These are phyloP conservation scores for Sugiyamaella americana DNA, from an alignment of 805 yeast genomes.

Conservation along the genomic window DNA sequence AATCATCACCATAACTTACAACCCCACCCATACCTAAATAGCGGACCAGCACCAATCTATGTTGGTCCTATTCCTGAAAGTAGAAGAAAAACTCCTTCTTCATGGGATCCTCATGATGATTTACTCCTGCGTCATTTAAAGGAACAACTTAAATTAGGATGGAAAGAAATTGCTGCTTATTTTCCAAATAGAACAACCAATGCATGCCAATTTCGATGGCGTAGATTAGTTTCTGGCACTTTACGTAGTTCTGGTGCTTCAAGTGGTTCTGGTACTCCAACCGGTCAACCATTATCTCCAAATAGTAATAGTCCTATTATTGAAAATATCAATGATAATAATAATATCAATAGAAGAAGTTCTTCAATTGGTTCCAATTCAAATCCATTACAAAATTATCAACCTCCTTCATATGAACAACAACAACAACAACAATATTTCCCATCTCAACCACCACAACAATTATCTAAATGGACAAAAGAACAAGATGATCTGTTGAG, in stretches of 20 bases:
- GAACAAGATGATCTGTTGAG: conserved; percentile 70
- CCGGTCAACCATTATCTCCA: conserved; percentile 7
- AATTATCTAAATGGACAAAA: conserved; percentile 35
- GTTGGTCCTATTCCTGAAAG: conserved; percentile 7
- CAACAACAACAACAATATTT: not conserved
- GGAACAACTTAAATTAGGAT: conserved; percentile 77
- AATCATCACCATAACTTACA: not conserved
- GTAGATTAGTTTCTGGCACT: conserved; percentile 51
- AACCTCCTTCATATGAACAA: conserved; percentile 7
- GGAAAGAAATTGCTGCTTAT: conserved; percentile 81
- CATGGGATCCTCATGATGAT: conserved; percentile 81
- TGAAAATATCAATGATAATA: not conserved
- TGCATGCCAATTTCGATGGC: conserved; percentile 88
- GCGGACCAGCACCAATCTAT: not conserved
- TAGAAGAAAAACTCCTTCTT: conserved; percentile 39
- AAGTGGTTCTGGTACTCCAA: conserved; percentile 3
- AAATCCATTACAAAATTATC: conserved; percentile 4
- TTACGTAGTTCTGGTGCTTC: conserved; percentile 26
- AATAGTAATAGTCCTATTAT: not conserved
- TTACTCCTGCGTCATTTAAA: conserved; percentile 64
- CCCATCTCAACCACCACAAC: conserved; percentile 12
- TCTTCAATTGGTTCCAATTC: not conserved
- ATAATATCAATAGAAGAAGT: not conserved
- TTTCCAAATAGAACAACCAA: conserved; percentile 79
- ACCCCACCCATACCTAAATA: not conserved